Evolutionary conservation across 1,139 yeast genomes (phyloP).

Genomic region (Geotrichum aggregatum): DNA sequence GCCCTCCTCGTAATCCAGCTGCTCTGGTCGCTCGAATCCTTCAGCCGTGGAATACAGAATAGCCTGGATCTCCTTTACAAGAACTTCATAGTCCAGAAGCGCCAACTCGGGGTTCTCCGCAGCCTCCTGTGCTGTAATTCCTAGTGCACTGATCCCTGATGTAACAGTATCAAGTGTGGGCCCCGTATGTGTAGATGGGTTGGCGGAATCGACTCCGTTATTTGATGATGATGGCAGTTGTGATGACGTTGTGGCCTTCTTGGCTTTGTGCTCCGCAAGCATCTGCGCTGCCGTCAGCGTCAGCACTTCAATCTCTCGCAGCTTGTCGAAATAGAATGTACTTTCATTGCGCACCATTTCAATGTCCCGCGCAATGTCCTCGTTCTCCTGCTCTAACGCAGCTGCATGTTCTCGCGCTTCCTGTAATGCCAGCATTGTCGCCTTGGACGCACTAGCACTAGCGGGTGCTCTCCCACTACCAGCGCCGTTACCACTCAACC

Average conservation of each 20-base stretch:
- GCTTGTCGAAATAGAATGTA: conserved; percentile 82
- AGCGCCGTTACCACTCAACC: not conserved
- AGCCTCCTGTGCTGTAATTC: conserved; percentile 27
- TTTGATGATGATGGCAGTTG: not conserved
- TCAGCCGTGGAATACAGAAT: conserved; percentile 79
- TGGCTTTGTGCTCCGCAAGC: conserved; percentile 40
- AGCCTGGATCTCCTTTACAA: conserved; percentile 62
- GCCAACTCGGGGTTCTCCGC: conserved; percentile 28
- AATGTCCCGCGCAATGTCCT: conserved; percentile 48
- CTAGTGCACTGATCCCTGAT: conserved; percentile 36
- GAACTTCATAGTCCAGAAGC: conserved; percentile 37
- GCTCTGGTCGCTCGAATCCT: conserved; percentile 47
- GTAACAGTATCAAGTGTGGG: not conserved
- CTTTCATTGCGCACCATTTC: conserved; percentile 55
- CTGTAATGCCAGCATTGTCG: conserved; percentile 21
- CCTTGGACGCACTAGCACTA: conserved; percentile 10
- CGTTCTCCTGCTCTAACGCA: conserved; percentile 44
- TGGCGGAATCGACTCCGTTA: conserved; percentile 1
- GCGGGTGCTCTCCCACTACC: conserved; percentile 24
- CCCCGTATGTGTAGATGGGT: not conserved
- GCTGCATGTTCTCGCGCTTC: conserved; percentile 29
- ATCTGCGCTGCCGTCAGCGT: conserved; percentile 61
- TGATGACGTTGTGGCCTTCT: conserved; percentile 22
- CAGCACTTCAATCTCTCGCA: conserved; percentile 81
- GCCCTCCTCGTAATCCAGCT: conserved; percentile 5